Percentiles rank a stretch among this genome's conserved stretches.
These are phyloP conservation scores for Cryphonectria japonica DNA, from an alignment of 2,329 filamentous ascomycete species.

Conservation along the genomic window DNA sequence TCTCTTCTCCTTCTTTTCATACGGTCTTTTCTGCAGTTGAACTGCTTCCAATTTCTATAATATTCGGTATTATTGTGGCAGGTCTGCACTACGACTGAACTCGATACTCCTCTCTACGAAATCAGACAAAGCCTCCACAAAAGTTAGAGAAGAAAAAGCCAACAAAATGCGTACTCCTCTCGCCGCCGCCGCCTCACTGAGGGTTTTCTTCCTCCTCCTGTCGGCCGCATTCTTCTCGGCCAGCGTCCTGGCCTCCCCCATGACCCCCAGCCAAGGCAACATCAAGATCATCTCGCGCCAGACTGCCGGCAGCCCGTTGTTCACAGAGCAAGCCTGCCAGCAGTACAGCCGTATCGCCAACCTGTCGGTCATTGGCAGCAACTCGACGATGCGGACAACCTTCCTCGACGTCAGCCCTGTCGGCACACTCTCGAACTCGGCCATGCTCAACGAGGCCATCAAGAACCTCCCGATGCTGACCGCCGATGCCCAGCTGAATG, in stretches of 20 bases:
- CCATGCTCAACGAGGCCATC: conserved; percentile 47
- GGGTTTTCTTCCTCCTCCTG: conserved; percentile 19
- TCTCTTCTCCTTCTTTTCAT: conserved; percentile 13
- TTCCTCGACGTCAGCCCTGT: conserved; percentile 47
- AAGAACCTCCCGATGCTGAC: conserved; percentile 43
- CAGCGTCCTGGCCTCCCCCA: conserved; percentile 19
- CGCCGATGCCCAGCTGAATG: conserved; percentile 46
- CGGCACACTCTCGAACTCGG: conserved; percentile 44
- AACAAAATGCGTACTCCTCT: conserved; percentile 25
- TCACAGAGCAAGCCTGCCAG: conserved; percentile 37
- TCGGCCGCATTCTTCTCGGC: conserved; percentile 16
- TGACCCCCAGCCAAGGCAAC: neutral
- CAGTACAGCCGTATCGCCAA: conserved; percentile 52
- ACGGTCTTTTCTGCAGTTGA: conserved; percentile 13
- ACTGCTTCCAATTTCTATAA: neutral
- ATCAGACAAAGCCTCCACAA: neutral
- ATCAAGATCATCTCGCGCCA: conserved; percentile 23
- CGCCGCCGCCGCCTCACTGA: conserved; percentile 14
- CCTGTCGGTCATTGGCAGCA: conserved; percentile 49
- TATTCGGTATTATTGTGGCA: neutral
- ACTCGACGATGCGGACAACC: conserved; percentile 50
- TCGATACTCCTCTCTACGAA: conserved; percentile 3
- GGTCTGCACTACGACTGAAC: conserved; percentile 17
- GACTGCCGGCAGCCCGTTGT: conserved; percentile 7
- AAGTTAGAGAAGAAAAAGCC: too few species aligned